Base-by-base conservation (phyloP, 208 protist genomes). In the Wallacemonas sp. region DNA sequence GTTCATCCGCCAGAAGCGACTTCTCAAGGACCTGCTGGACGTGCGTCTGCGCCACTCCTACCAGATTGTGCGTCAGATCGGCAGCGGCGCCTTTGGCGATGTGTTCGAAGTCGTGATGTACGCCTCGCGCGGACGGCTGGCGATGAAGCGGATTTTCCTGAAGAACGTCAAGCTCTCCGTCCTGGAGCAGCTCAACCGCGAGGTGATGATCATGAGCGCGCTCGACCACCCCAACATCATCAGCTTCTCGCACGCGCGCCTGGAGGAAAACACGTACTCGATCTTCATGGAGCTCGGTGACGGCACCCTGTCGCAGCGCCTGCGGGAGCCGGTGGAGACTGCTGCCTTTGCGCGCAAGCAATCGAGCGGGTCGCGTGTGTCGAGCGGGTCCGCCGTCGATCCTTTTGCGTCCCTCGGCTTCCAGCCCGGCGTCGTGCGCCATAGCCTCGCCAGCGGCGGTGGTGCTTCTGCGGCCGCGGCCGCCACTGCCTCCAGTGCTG, bases 211-310 rank as follows among this genome's bases (percentile, higher is more conserved):
- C 33, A 79, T 95, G 80, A 80, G 77, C 42, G 57, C 70, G 26
- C 79, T 95, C 10, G 84, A 91, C 10, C 86, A 95, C 65, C 76
- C 74, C 1, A 92, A 92, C 70, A 78, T 93, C 38, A 79, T 95
- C 28, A 79, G 67, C 23, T 86, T 93, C 57, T 91, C 84, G 0
- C 89, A 95, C 72, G 82, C 81, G 1, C 61, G 68, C 23, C 63
- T 89, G 22, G 84, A 92, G 52, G 81, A 82, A 33, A 83, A 91
- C 49, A 62, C 76, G 23, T 88, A 82, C 50, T 80, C 65, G 28
- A 91, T 95, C 48, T 95, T 92, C 54, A 95, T 95, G 89, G 86
- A 95, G 70, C 71, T 95, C 28, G 84, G 84, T 42, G 79, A 92
- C 28, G 71, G 71, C 26, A 87, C 71, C 11, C 65, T 95, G 23